phyloP scores from a whole-genome alignment of 805 yeast genomes.

The Metschnikowia similis region DNA sequence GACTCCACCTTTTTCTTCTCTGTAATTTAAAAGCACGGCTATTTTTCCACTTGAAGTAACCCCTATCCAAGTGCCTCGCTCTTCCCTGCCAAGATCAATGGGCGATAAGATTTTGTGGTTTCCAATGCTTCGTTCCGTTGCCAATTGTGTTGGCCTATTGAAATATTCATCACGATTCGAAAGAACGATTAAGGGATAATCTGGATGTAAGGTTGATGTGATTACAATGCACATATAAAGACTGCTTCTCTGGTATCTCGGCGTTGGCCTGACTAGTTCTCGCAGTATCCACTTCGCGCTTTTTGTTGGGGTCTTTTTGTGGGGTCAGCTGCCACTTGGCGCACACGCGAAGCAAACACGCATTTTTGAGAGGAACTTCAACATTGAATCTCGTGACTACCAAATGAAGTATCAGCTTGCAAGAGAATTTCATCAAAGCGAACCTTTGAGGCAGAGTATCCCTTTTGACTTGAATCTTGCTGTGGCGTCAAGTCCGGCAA shows the following conservation, averaged over 20 bases:
- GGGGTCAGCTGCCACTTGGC: not conserved
- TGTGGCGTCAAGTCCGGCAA: not conserved
- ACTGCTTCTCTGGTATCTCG: not conserved
- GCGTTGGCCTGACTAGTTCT: not conserved
- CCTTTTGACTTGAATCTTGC: not conserved
- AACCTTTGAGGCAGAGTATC: not conserved
- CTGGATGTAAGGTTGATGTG: conserved; percentile 62
- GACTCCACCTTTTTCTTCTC: conserved; percentile 40
- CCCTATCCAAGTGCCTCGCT: conserved; percentile 93
- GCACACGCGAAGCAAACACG: not conserved
- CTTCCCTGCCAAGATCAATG: conserved; percentile 63
- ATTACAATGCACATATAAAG: conserved; percentile 71
- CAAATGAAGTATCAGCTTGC: conserved; percentile 12
- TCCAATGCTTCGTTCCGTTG: conserved; percentile 34
- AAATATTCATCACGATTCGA: conserved; percentile 89
- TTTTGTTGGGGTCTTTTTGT: not conserved
- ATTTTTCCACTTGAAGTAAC: conserved; percentile 53
- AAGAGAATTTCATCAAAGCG: conserved; percentile 5
- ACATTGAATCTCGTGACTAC: conserved; percentile 14
- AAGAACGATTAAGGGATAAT: conserved; percentile 68
- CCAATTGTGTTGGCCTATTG: conserved; percentile 64
- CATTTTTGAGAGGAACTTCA: not conserved
- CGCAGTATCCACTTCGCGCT: not conserved
- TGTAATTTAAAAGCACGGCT: conserved; percentile 72
- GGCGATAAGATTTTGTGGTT: conserved; percentile 56